These are phyloP conservation scores for Picea glauca DNA, from an alignment of 75 land plant species.

Conservation along the genomic window DNA sequence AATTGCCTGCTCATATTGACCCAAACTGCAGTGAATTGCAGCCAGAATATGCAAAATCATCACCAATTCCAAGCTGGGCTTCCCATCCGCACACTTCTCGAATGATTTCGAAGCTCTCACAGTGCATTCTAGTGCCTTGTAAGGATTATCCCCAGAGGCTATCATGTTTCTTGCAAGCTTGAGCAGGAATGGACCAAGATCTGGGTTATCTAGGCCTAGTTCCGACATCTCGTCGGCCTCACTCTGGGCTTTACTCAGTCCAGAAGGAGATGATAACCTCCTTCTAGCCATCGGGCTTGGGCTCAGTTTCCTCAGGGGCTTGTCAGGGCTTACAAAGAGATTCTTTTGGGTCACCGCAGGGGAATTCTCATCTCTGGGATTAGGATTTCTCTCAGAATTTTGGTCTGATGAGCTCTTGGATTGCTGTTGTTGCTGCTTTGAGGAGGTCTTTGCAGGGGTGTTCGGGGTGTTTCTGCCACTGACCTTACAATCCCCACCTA, in stretches of 20 bases:
- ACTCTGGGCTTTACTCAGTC: constrained; percentile 17
- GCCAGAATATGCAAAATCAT: constrained; percentile 74
- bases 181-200: constrained; percentile 70
- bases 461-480: constrained; percentile 2
- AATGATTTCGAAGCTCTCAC: constrained; percentile 62
- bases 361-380: not conserved
- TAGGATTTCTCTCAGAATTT: not conserved
- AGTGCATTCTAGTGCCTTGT: constrained; percentile 65
- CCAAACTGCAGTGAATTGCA: constrained; percentile 62
- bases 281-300: constrained; percentile 13
- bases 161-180: constrained; percentile 74
- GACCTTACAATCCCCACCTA: too few relatives aligned
- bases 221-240: constrained; percentile 20
- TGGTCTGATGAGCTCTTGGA: not conserved
- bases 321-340: constrained; percentile 12
- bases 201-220: constrained; percentile 41
- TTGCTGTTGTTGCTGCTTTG: constrained; percentile 17
- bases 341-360: constrained; percentile 10
- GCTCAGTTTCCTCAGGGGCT: not conserved
- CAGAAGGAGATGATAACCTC: constrained; percentile 15
- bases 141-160: constrained; percentile 63
- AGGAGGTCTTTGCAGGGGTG: not conserved
- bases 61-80: constrained; percentile 59
- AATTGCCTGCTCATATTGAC: constrained; percentile 67
- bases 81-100: constrained; percentile 43